A percentile compares a stretch with the other conserved stretches of the same genome.
Evolutionary conservation across 139 green algal species (phyloP).

Genomic region (Diplosphaera chodatii): DNA sequence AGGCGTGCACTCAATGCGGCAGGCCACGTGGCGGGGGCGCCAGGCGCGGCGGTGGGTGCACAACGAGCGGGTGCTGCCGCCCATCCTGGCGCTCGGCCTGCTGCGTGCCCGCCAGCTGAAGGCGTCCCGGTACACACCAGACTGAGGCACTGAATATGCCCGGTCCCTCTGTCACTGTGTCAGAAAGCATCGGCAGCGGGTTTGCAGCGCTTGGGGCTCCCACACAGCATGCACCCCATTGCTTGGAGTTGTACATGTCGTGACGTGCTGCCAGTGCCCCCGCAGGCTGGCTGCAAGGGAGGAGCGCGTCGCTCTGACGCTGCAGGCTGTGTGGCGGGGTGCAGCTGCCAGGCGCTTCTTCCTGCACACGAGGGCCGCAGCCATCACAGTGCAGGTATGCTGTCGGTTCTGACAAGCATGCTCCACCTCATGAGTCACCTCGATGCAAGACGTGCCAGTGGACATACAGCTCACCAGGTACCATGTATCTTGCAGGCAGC

Average conservation of each 20-base stretch:
- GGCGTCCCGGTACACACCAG: neutral
- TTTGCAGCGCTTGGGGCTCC: no score
- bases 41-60: constrained; percentile 18
- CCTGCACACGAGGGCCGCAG: constrained; percentile 12
- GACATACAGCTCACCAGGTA: no score
- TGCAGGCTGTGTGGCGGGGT: constrained; percentile 26
- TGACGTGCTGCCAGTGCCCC: no score
- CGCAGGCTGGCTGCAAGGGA: constrained; percentile 19
- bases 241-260: no score
- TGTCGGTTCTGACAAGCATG: no score
- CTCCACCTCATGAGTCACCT: no score
- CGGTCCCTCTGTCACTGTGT: neutral
- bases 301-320: constrained; percentile 3
- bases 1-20: no score
- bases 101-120: constrained; percentile 1
- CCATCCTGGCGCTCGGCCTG: constrained; percentile 18
- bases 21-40: constrained; percentile 24
- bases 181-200: no score
- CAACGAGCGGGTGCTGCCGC: constrained; percentile 18
- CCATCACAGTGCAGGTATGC: constrained; percentile 2
- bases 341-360: constrained; percentile 16
- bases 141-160: no score
- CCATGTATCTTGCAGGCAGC: constrained; percentile 14
- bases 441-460: no score
- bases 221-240: no score